phyloP scores from a whole-genome alignment of 2,329 filamentous ascomycete genomes.

The Botrytis hyacinthi region DNA sequence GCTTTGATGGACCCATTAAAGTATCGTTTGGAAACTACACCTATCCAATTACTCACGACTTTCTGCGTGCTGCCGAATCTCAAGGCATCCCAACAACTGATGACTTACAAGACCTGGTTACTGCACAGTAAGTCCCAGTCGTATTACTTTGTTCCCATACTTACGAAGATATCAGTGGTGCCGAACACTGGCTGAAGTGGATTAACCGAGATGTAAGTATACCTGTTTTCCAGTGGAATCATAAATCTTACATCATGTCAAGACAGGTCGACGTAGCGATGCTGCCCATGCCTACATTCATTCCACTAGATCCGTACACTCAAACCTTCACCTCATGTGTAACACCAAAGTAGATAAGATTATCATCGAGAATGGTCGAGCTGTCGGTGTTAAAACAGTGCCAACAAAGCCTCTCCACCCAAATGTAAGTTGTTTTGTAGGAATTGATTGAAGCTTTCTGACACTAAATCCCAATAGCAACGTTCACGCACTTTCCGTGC shows the following conservation, averaged over 20 bases:
- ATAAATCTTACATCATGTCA: slow-evolving; percentile 13
- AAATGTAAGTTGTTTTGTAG: slow-evolving; percentile 37
- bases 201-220: slow-evolving; percentile 63
- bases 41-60: slow-evolving; percentile 80
- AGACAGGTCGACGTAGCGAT: slow-evolving; percentile 70
- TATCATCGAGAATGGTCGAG: slow-evolving; percentile 57
- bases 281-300: slow-evolving; percentile 78
- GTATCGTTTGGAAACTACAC: slow-evolving; percentile 63
- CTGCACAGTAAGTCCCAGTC: slow-evolving; percentile 45
- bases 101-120: slow-evolving; percentile 70
- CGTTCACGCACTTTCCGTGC: slow-evolving; percentile 38
- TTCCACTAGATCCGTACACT: slow-evolving; percentile 64
- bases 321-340: slow-evolving; percentile 58
- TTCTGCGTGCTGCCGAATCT: slow-evolving; percentile 68
- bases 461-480: slow-evolving; percentile 34
- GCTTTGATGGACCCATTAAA: slow-evolving; percentile 68
- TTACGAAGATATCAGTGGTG: slow-evolving; percentile 47
- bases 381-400: slow-evolving; percentile 69
- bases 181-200: slow-evolving; percentile 84
- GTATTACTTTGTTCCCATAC: background rate
- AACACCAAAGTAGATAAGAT: slow-evolving; percentile 57
- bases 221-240: background rate
- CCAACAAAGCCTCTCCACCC: slow-evolving; percentile 66
- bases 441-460: slow-evolving; percentile 23
- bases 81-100: slow-evolving; percentile 74